Base-by-base conservation (phyloP, 1,284 basidiomycete species). In the Stygiomarasmius scandens region DNA sequence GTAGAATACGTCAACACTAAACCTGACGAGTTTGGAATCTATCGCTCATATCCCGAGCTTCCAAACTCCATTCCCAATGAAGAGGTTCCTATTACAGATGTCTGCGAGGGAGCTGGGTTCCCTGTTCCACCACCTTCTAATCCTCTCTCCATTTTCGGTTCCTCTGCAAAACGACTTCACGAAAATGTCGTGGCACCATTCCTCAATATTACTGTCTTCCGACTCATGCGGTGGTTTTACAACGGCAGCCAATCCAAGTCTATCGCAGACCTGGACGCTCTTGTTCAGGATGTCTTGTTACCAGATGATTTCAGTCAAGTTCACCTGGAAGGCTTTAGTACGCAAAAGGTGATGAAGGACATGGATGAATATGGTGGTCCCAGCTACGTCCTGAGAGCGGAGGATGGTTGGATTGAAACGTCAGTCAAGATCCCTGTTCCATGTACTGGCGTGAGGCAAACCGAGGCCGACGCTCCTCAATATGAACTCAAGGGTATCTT, bases 401-500 rank as follows among this genome's bases (percentile, higher is more conserved):
- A n/a, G n/a, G 41, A 46, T 51, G 48, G 38, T 3, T 52, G 48
- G 41, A 23, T 41, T 22, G 29, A 49, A 46, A 23, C 12, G 6
- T 55, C 47, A 25, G 34, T 55, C 16, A 36, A 43, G 22, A 10
- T 51, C 36, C 49, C 20, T 6, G 9, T 56, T 2, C 53, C 53
- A 16, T 16, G 22, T 20, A 16, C 27, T 11, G 44, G 44, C 10
- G 36, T 51, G 16, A 34, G 27, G 27, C 49, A 66, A 25, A 12
- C 6, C 1, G 71, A 73, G 53, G 61, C 19, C 0, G 51, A 59
- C 0, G 65, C 69, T 2, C 71, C 71, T 0, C 25, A 44, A 1
- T 67, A 69, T 45, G 49, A 51, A 2, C 64, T 74, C 2, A n/a
- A 54, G 1, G 64, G 67, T 16, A 46, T 75, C 11, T 64, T 52